Conservation (phyloP, 2,329 filamentous ascomycete species). For the Ciborinia camelliae region DNA sequence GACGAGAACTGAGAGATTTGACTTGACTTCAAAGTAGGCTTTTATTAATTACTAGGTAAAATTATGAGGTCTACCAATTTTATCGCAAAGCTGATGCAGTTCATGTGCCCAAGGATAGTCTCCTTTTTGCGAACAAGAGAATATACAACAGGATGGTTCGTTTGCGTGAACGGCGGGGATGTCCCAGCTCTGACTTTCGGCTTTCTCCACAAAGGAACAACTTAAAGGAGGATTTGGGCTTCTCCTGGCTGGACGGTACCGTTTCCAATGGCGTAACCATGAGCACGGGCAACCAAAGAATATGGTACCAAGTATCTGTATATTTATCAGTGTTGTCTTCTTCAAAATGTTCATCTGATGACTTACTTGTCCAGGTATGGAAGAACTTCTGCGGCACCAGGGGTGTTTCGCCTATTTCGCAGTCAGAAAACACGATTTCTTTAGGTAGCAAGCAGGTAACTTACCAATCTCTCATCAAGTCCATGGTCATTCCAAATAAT, state of each 20-base stretch:
- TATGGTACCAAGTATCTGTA: slow-evolving; percentile 58
- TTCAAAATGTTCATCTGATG: too few species aligned
- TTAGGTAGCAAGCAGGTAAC: neutral
- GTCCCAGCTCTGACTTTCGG: neutral
- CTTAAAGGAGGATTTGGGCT: slow-evolving; percentile 26
- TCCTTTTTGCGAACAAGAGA: neutral
- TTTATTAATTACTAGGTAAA: slow-evolving; percentile 2
- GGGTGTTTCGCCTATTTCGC: slow-evolving; percentile 33
- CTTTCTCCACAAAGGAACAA: neutral
- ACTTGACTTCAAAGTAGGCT: neutral
- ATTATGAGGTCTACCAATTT: neutral
- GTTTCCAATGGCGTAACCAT: slow-evolving; percentile 57
- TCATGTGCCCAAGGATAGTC: neutral
- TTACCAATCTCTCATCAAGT: slow-evolving; percentile 35
- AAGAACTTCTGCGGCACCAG: slow-evolving; percentile 54
- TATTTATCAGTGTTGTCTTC: slow-evolving; percentile 12
- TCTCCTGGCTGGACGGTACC: slow-evolving; percentile 58
- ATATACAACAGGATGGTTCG: neutral
- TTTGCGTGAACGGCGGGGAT: neutral
- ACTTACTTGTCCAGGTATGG: slow-evolving; percentile 57
- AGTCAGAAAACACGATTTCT: slow-evolving; percentile 8
- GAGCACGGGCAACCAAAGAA: slow-evolving; percentile 58
- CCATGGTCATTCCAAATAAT: slow-evolving; percentile 35
- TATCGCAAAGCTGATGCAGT: neutral
- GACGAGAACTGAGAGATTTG: slow-evolving; percentile 18